A percentile compares a stretch with the other conserved stretches of the same genome.
phyloP scores from a whole-genome alignment of 805 yeast species.

The Priceomyces carsonii region DNA sequence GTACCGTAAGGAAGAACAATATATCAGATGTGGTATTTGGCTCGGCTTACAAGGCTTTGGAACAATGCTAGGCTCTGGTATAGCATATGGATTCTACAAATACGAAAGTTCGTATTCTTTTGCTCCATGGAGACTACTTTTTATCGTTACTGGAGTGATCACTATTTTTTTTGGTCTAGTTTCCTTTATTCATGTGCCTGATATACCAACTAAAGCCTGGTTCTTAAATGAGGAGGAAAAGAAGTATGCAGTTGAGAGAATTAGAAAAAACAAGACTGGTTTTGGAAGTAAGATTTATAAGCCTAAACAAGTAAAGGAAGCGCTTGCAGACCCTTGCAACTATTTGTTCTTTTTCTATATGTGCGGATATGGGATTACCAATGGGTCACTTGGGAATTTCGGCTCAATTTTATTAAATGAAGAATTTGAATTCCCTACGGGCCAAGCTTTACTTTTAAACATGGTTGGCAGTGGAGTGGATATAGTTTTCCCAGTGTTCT shows the following conservation, averaged over 20 bases:
- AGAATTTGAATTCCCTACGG: constrained; percentile 13
- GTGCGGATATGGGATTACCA: constrained; percentile 1
- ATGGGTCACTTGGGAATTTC: not conserved
- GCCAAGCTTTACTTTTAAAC: constrained; percentile 29
- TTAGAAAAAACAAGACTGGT: constrained; percentile 55
- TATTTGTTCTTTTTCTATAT: constrained; percentile 10
- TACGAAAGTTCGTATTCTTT: constrained; percentile 10
- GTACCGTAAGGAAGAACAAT: constrained; percentile 35
- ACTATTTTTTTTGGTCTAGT: constrained; percentile 34
- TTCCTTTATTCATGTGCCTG: constrained; percentile 31
- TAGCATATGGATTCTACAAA: constrained; percentile 19
- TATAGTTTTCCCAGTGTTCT: too few relatives aligned
- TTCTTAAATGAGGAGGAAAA: constrained; percentile 44
- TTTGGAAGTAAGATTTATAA: constrained; percentile 56
- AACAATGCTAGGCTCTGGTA: constrained; percentile 31
- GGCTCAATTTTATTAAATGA: constrained; percentile 5
- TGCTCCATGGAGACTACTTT: constrained; percentile 42
- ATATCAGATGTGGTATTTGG: constrained; percentile 35
- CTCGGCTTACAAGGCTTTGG: constrained; percentile 36
- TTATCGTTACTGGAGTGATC: constrained; percentile 42
- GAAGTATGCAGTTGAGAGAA: constrained; percentile 48
- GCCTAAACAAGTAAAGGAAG: constrained; percentile 52
- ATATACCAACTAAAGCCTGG: constrained; percentile 33
- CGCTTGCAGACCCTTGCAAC: constrained; percentile 38
- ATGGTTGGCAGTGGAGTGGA: constrained; percentile 43